Percentiles rank a stretch among this genome's conserved stretches.
These are phyloP conservation scores for Borovskyia barvae DNA, from an alignment of 208 protist species.

Conservation along the genomic window DNA sequence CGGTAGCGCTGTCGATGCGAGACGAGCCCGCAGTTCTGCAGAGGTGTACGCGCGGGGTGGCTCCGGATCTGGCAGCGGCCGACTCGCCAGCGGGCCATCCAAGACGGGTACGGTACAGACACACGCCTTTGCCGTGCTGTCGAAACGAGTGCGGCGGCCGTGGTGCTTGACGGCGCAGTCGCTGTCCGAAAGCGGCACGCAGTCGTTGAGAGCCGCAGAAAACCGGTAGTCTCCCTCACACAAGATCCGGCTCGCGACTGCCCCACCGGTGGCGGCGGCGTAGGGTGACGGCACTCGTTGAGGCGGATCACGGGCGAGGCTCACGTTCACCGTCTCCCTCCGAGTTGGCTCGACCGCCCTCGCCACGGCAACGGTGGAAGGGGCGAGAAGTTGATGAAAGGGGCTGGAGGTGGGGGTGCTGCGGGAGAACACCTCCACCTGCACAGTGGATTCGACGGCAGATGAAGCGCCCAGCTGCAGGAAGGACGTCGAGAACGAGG, in stretches of 20 bases:
- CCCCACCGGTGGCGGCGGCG: constrained; percentile 9
- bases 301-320: constrained; percentile 12
- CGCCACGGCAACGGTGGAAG: constrained; percentile 11
- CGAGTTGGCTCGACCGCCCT: background rate
- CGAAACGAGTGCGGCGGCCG: constrained; percentile 14
- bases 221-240: constrained; percentile 28
- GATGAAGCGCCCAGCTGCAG: background rate
- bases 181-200: constrained; percentile 14
- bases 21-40: constrained; percentile 8
- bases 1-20: constrained; percentile 11
- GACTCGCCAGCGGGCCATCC: constrained; percentile 16
- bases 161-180: constrained; percentile 24
- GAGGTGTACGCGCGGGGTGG: constrained; percentile 16
- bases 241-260: constrained; percentile 14
- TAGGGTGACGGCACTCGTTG: constrained; percentile 20
- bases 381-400: constrained; percentile 12
- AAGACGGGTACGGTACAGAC: constrained; percentile 6
- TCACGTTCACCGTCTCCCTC: constrained; percentile 15
- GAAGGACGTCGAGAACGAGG: constrained; percentile 2
- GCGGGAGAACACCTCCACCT: constrained; percentile 9
- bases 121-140: constrained; percentile 8
- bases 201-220: constrained; percentile 5
- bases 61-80: constrained; percentile 10
- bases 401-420: constrained; percentile 15
- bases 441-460: background rate